Evolutionary conservation across 2,329 filamentous ascomycete species (phyloP), one percentile per base, ranked within the genome.

Genomic region (Cladosporium cucumerinum): DNA sequence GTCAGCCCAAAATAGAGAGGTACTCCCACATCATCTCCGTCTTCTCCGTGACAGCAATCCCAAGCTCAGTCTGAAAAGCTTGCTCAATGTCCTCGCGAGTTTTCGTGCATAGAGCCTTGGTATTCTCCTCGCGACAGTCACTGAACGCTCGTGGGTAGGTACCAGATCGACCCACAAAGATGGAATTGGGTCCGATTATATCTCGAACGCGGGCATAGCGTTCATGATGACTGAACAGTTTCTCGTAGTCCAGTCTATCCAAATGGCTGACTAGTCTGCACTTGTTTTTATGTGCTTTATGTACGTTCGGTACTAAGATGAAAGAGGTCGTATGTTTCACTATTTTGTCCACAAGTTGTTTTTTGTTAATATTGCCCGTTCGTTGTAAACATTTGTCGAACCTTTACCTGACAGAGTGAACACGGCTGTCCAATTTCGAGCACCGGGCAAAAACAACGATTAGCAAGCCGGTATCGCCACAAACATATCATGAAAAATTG

Each of bases 201-300:
- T 82, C 80, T 66, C 78, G 70, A 2, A 82, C 79, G 1, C 84
- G 77, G 0, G 81, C 85, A 67, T 87, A 87, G 21, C 80, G 74
- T 6, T 39, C 34, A 18, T 16, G 16, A 18, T 39, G 14, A 39
- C 34, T 6, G 5, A 18, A 39, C 34, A 3, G 14, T 5, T 12
- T 18, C 16, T 39, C 34, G 16, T 6, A 39, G 34, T 39, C 34
- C 16, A 39, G 34, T 39, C 14, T 39, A 16, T 39, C 34, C 7
- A 3, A 14, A 39, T 12, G 18, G 14, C 34, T 39, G 2, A 18
- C 14, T 18, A 12, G 34, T 39, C 14, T 18, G 11, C 34, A 39
- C 11, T 18, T 14, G 11, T 14, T 18, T 39, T 39, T 16, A 18
- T 5, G 34, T 39, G 16, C 14, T 18, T 18, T 39, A 14, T 39